Evolutionary conservation across 805 yeast species (phyloP).

Genomic region (Starmerella khaoyaiensis): DNA sequence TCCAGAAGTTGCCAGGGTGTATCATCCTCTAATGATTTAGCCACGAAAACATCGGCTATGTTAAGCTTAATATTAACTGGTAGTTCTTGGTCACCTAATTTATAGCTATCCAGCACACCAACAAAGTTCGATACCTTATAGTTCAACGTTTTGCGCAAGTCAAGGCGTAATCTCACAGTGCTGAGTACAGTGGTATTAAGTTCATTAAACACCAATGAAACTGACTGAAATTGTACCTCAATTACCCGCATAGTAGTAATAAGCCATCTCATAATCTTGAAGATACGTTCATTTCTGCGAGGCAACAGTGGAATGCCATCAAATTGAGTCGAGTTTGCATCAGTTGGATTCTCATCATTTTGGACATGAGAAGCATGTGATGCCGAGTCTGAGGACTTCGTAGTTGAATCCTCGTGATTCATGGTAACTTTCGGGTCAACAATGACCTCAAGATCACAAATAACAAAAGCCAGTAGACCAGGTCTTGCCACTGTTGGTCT

Average conservation of each 20-base stretch:
- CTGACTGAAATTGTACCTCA: slow-evolving; percentile 22
- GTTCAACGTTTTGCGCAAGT: slow-evolving; percentile 24
- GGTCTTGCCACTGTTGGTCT: slow-evolving; percentile 33
- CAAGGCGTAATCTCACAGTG: slow-evolving; percentile 22
- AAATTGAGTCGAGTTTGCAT: not conserved
- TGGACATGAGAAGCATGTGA: too few relatives aligned
- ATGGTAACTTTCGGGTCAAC: slow-evolving; percentile 21
- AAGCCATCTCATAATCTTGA: slow-evolving; percentile 18
- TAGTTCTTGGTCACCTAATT: slow-evolving; percentile 23
- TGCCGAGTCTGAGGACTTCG: too few relatives aligned
- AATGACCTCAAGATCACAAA: slow-evolving; percentile 26
- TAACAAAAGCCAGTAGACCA: slow-evolving; percentile 28
- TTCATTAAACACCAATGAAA: slow-evolving; percentile 22
- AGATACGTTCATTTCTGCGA: slow-evolving; percentile 2
- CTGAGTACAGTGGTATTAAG: slow-evolving; percentile 25
- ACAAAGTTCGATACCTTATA: slow-evolving; percentile 22
- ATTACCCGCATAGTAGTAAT: slow-evolving; percentile 21
- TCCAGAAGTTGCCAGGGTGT: slow-evolving; percentile 27
- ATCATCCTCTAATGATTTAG: slow-evolving; percentile 23
- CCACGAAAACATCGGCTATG: slow-evolving; percentile 25
- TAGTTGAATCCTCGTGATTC: slow-evolving; percentile 6
- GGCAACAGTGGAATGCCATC: slow-evolving; percentile 18
- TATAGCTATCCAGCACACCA: slow-evolving; percentile 28
- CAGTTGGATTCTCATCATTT: too few relatives aligned
- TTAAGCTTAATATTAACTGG: slow-evolving; percentile 23